Base-by-base conservation (phyloP, 106 monocot genomes). In the Narthecium ossifragum region DNA sequence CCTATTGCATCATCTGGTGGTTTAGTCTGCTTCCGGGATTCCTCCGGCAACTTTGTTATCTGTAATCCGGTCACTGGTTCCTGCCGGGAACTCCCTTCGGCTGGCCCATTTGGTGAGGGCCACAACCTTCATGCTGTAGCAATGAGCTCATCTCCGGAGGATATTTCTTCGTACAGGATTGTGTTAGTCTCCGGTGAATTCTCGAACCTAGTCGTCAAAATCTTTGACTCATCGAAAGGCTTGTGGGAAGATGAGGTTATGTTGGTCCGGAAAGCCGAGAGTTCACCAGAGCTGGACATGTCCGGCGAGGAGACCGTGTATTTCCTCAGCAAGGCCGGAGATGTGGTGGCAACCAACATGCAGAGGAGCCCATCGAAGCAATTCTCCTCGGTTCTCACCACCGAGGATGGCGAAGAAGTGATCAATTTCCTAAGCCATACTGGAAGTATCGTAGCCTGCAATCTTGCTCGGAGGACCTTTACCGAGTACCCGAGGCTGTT, bases 291-390 rank as follows among this genome's bases (percentile, higher is more conserved):
- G 22, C 29, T 51, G 1, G 68, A 61, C 3, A 53, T 60, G 1
- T 15, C 21, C 23, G 65, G 32, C 0, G 75, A 70, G 26, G 90
- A 81, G 6, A 54, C 62, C 5, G 55, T 88, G 5, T 93, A 88
- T 57, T 93, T 88, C 60, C 85, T 93, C 13, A 82, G 79, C 76
- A 93, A 93, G 63, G 47, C 88, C 1, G 92, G 92, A 5, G 92
- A 85, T 20, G 84, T 93, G 17, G 85, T 93, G 15, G 59, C 88
- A 2, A 73, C 92, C 20, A 82, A 74, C 69, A 93, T 84, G 84
- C 81, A 88, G 43, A 73, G 81, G 14, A 88, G 84, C 68, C 78
- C 88, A 3, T 85, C 73, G 0, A 88, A 85, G 69, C 81, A 88
- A 59, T 93, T 74, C 68, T 93, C 85, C 14, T 75, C 92, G 2